phyloP scores from a whole-genome alignment of 371 early-diverging fungal species.

The Mortierella sp. region DNA sequence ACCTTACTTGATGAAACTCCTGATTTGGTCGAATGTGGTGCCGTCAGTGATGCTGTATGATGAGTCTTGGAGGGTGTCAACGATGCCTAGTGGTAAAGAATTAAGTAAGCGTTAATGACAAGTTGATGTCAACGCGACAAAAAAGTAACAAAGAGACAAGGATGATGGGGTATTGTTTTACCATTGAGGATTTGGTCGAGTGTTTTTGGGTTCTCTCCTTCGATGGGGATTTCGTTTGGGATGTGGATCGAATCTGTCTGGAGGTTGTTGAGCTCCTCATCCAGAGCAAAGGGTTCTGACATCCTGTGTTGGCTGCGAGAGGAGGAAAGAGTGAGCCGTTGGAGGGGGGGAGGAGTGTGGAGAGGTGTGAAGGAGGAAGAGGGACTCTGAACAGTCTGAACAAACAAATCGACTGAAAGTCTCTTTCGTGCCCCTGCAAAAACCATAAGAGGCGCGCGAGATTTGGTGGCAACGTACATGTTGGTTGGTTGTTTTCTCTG shows the following conservation, averaged over 20 bases:
- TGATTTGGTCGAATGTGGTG: slow-evolving; percentile 70
- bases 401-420: not conserved
- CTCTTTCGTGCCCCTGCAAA: not conserved
- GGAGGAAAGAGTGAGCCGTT: not conserved
- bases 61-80: slow-evolving; percentile 72
- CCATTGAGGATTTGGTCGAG: slow-evolving; percentile 68
- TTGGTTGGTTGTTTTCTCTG: not conserved
- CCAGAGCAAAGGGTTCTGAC: slow-evolving; percentile 70
- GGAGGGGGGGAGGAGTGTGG: not conserved
- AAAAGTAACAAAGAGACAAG: not conserved
- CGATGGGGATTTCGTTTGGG: slow-evolving; percentile 70
- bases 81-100: slow-evolving; percentile 63
- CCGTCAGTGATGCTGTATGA: slow-evolving; percentile 69
- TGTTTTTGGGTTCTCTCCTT: slow-evolving; percentile 68
- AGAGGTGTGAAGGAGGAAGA: not conserved
- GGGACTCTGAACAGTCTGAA: not conserved
- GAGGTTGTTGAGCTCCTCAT: slow-evolving; percentile 79
- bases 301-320: slow-evolving; percentile 16
- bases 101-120: not conserved
- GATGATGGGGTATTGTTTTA: slow-evolving; percentile 22
- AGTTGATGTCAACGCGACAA: not conserved
- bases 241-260: slow-evolving; percentile 75
- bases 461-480: slow-evolving; percentile 32
- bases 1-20: slow-evolving; percentile 80
- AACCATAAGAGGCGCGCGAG: not conserved